Conservation (phyloP, 345 rosid genomes). For the Acer yangbiense region DNA sequence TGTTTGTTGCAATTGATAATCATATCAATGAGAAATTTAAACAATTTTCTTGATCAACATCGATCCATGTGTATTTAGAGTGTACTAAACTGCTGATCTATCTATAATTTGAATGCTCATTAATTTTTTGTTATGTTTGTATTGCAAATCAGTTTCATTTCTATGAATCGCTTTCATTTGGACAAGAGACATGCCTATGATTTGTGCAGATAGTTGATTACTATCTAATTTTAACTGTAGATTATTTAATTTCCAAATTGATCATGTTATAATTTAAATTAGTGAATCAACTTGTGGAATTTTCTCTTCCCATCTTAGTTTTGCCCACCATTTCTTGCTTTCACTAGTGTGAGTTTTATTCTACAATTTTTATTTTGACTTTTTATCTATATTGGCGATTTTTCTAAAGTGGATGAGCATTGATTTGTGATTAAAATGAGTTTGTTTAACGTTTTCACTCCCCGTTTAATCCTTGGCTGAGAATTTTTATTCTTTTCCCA, state of each 20-base stretch:
- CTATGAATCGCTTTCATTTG: not conserved
- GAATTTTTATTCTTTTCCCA: not conserved
- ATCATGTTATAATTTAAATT: too few relatives aligned
- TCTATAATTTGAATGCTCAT: not conserved
- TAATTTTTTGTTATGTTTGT: not conserved
- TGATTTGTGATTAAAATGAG: not conserved
- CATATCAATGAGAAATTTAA: not conserved
- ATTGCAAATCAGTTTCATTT: not conserved
- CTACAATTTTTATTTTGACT: not conserved
- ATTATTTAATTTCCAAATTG: not conserved
- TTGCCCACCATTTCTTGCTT: not conserved
- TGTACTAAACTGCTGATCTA: not conserved
- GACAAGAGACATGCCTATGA: not conserved
- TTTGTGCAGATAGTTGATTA: not conserved
- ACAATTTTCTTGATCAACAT: not conserved
- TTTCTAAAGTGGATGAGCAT: not conserved
- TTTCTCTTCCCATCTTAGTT: constrained; percentile 1
- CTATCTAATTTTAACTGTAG: not conserved
- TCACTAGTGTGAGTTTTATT: not conserved
- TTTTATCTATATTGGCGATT: not conserved
- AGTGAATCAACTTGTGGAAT: not conserved
- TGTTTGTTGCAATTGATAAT: not conserved
- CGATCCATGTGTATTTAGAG: not conserved
- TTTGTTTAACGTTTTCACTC: constrained; percentile 6
- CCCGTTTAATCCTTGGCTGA: not conserved